These are phyloP conservation scores for Monosporascus sp. DNA, from an alignment of 2,329 filamentous ascomycete species.

Conservation along the genomic window DNA sequence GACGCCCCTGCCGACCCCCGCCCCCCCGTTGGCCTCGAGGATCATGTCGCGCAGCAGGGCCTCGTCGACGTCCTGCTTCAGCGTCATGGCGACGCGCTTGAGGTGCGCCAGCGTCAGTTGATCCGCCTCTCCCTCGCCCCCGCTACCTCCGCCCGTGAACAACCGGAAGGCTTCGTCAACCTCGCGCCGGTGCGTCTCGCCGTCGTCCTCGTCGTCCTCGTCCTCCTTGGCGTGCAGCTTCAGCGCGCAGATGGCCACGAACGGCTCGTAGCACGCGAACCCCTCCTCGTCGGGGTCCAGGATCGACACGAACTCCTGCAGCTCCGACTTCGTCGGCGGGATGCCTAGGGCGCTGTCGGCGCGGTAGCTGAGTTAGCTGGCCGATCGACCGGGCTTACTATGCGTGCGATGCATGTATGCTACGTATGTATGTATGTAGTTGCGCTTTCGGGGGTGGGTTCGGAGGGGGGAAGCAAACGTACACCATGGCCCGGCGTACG, in stretches of 20 bases:
- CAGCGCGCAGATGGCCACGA: slow-evolving; percentile 82
- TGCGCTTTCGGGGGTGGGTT: neutral
- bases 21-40: slow-evolving; percentile 82
- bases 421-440: neutral
- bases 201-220: slow-evolving; percentile 32
- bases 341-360: slow-evolving; percentile 73
- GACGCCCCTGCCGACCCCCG: slow-evolving; percentile 66
- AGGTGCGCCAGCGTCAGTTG: slow-evolving; percentile 80
- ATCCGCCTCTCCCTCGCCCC: slow-evolving; percentile 16
- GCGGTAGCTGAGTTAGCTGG: too few relatives aligned
- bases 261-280: slow-evolving; percentile 72
- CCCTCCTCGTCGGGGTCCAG: slow-evolving; percentile 81
- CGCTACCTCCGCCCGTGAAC: slow-evolving; percentile 57
- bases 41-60: slow-evolving; percentile 90
- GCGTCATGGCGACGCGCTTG: slow-evolving; percentile 68
- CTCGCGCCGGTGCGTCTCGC: slow-evolving; percentile 56
- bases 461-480: slow-evolving; percentile 26
- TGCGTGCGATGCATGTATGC: neutral
- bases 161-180: slow-evolving; percentile 77
- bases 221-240: slow-evolving; percentile 65
- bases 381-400: too few relatives aligned
- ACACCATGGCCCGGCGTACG: slow-evolving; percentile 70
- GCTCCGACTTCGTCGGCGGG: slow-evolving; percentile 60
- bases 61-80: slow-evolving; percentile 83
- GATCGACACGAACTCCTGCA: slow-evolving; percentile 70